Base-by-base conservation (phyloP, 2,329 filamentous ascomycete genomes). In the Alternaria sp. region DNA sequence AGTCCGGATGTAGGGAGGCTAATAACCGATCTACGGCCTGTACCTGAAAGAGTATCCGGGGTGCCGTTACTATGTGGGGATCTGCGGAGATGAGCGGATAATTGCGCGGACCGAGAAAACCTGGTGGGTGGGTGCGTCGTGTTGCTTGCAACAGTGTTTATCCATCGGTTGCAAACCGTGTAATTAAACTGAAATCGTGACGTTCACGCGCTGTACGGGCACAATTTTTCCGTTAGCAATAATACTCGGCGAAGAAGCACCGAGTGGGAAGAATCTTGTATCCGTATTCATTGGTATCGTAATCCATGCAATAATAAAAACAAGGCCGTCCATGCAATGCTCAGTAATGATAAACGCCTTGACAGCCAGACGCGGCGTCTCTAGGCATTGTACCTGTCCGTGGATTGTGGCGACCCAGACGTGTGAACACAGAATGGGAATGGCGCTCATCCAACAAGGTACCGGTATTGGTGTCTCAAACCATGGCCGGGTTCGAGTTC, bases 51-150 rank as follows among this genome's bases (percentile, higher is more conserved):
- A 33, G 54, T 41, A 57, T 60, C 54, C 42, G 50, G 61, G 57
- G 55, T 51, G 24, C 44, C 52, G 60, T 62, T 40, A 58, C 56
- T 41, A 37, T 58, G 71, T 61, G 68, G 68, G 68, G 68, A 65
- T 69, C 54, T 51, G 60, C 52, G 59, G 61, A 70, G 62, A 67
- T 68, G 66, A 55, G 61, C 72, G 72, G 72, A 62, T 74, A 76
- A 74, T 73, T 66, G 64, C 53, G 55, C 42, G 58, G 58, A 58
- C 17, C 54, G n/a, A 54, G 36, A 49, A 61, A 61, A 66, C 63
- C 65, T 70, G 70, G 72, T 69, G 71, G 67, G 66, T 71, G 69
- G 67, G 63, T 29, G 39, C 26, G 29, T 40, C 54, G 4, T 54
- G 23, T 40, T 42, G 39, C 44, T 39, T 41, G 49, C 33, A 34